Evolutionary conservation across 768 basidiomycete genomes (phyloP).

Genomic region (Mycena sanguinolenta): DNA sequence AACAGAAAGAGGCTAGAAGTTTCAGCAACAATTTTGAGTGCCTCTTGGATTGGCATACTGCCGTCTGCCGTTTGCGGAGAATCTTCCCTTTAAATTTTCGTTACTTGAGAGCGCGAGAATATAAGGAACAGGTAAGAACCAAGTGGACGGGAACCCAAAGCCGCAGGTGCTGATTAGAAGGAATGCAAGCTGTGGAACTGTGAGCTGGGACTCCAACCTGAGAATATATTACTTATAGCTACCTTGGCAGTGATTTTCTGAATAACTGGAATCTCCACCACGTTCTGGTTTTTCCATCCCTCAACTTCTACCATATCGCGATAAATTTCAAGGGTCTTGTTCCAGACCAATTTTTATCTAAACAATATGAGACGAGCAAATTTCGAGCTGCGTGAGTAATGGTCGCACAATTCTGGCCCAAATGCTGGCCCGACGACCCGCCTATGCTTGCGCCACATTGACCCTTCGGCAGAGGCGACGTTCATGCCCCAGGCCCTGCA

Average conservation of each 20-base stretch:
- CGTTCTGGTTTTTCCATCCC: constrained; percentile 48
- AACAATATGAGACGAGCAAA: neutral
- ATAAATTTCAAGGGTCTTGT: constrained; percentile 51
- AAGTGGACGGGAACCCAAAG: constrained; percentile 60
- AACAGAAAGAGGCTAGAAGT: too few relatives aligned
- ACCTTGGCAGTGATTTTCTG: constrained; percentile 56
- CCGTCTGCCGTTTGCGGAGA: constrained; percentile 55
- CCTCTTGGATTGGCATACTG: constrained; percentile 53
- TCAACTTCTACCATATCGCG: constrained; percentile 55
- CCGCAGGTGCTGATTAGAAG: constrained; percentile 60
- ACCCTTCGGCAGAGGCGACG: constrained; percentile 46
- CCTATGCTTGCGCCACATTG: constrained; percentile 50
- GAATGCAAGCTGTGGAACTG: constrained; percentile 53
- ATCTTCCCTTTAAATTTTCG: constrained; percentile 37
- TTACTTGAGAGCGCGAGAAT: neutral
- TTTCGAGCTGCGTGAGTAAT: neutral
- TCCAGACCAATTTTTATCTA: constrained; percentile 60
- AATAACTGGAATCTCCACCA: constrained; percentile 45
- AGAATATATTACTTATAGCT: neutral
- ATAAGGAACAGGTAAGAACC: constrained; percentile 40
- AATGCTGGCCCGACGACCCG: constrained; percentile 51
- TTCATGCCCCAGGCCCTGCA: constrained; percentile 49
- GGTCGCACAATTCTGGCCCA: constrained; percentile 40
- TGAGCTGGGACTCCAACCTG: neutral
- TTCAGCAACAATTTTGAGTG: constrained; percentile 51